A percentile compares a stretch with the other conserved stretches of the same genome.
These are phyloP conservation scores for Rusavskia elegans DNA, from an alignment of 495 filamentous ascomycete genomes.

Conservation along the genomic window DNA sequence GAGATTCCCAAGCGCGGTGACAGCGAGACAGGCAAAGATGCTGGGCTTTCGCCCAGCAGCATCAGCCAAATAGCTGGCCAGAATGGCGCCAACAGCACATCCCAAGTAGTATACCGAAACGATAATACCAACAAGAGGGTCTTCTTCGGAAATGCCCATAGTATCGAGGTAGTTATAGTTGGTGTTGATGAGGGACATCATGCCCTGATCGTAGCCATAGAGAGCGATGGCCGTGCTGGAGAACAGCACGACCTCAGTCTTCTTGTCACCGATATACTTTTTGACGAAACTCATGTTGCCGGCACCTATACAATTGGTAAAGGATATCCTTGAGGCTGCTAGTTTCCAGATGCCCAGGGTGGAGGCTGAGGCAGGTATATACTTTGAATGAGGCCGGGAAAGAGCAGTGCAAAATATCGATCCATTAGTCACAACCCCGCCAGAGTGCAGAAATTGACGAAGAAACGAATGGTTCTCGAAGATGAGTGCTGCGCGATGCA, in stretches of 20 bases:
- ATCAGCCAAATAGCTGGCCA: conserved; percentile 32
- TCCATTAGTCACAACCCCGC: not conserved
- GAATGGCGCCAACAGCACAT: conserved; percentile 33
- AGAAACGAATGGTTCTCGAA: not conserved
- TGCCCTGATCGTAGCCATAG: conserved; percentile 40
- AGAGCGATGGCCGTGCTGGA: conserved; percentile 40
- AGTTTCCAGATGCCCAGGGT: not conserved
- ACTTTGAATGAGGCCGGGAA: not conserved
- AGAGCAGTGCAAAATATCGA: not conserved
- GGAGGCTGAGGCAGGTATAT: not conserved
- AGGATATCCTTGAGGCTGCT: not conserved
- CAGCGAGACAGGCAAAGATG: conserved; percentile 33
- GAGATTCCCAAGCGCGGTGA: conserved; percentile 32
- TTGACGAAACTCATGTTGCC: conserved; percentile 9
- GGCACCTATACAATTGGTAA: not conserved
- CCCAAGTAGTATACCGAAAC: conserved; percentile 44
- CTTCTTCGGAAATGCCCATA: conserved; percentile 32
- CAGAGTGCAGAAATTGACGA: not conserved
- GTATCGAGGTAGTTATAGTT: conserved; percentile 36
- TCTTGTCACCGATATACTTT: conserved; percentile 15
- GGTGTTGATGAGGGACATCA: conserved; percentile 47
- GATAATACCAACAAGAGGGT: conserved; percentile 37
- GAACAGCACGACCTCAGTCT: conserved; percentile 32
- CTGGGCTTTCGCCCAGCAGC: conserved; percentile 29
- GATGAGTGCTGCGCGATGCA: not conserved